These are phyloP conservation scores for Kurtzmaniella cleridarum DNA, from an alignment of 805 yeast species.

Conservation along the genomic window DNA sequence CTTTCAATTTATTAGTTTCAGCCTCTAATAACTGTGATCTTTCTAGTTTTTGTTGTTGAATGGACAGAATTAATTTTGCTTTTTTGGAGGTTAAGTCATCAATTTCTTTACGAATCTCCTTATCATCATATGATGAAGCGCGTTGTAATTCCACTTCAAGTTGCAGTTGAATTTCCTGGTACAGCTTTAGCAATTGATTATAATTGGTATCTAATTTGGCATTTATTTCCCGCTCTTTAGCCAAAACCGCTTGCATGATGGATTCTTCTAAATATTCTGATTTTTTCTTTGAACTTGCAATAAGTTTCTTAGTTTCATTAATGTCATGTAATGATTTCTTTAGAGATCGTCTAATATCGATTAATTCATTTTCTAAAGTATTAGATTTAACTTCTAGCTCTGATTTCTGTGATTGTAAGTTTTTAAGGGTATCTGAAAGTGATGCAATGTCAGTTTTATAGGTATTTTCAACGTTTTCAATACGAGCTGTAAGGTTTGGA, in stretches of 20 bases:
- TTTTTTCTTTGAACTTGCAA: conserved; percentile 3
- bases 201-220: conserved; percentile 25
- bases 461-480: conserved; percentile 5
- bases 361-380: conserved; percentile 15
- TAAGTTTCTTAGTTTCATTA: neutral
- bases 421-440: conserved; percentile 5
- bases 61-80: conserved; percentile 5
- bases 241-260: conserved; percentile 22
- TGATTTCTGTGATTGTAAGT: conserved; percentile 9
- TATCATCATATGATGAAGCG: conserved; percentile 20
- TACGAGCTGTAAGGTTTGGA: neutral
- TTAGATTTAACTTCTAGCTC: conserved; percentile 11
- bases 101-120: conserved; percentile 14
- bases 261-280: conserved; percentile 21
- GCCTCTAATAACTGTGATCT: conserved; percentile 7
- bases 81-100: conserved; percentile 9
- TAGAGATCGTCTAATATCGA: conserved; percentile 11
- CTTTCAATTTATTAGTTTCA: conserved; percentile 12
- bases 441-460: neutral
- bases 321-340: conserved; percentile 6
- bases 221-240: conserved; percentile 23
- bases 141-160: conserved; percentile 26
- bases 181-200: conserved; percentile 20
- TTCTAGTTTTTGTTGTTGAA: conserved; percentile 8
- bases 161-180: conserved; percentile 27